A percentile compares a stretch with the other conserved stretches of the same genome.
Evolutionary conservation across 305 asterid genomes (phyloP).

Genomic region (Stenogyne calaminthoides): DNA sequence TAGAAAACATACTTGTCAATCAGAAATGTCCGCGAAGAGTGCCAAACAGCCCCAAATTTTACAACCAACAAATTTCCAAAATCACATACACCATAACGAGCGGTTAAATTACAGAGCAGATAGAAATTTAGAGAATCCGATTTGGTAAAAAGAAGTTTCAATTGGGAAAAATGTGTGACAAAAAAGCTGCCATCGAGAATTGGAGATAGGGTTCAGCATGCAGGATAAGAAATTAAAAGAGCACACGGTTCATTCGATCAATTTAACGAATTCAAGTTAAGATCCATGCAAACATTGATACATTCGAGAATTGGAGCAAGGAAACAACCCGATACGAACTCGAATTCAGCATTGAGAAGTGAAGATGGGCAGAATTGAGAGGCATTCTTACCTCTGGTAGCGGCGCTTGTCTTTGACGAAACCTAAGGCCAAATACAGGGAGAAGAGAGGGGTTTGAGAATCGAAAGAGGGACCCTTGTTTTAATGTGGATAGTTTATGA

Average conservation of each 20-base stretch:
- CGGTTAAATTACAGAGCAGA: background rate
- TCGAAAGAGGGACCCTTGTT: background rate
- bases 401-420: constrained; percentile 10
- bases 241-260: background rate
- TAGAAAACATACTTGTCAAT: background rate
- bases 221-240: background rate
- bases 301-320: background rate
- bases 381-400: constrained; percentile 16
- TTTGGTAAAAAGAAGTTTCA: background rate
- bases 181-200: background rate
- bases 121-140: background rate
- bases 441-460: constrained; percentile 14
- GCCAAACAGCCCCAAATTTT: background rate
- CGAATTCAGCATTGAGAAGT: constrained; percentile 7
- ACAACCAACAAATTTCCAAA: constrained; percentile 4
- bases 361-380: background rate
- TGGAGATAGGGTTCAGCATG: constrained; percentile 9
- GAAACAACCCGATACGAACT: background rate
- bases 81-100: background rate
- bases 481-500: background rate
- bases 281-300: constrained; percentile 7
- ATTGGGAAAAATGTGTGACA: background rate
- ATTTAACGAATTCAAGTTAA: constrained; percentile 6
- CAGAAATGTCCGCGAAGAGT: background rate
- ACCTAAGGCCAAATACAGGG: constrained; percentile 1